These are phyloP conservation scores for Trichoderma harzianum DNA, from an alignment of 2,329 filamentous ascomycete species.

Conservation along the genomic window DNA sequence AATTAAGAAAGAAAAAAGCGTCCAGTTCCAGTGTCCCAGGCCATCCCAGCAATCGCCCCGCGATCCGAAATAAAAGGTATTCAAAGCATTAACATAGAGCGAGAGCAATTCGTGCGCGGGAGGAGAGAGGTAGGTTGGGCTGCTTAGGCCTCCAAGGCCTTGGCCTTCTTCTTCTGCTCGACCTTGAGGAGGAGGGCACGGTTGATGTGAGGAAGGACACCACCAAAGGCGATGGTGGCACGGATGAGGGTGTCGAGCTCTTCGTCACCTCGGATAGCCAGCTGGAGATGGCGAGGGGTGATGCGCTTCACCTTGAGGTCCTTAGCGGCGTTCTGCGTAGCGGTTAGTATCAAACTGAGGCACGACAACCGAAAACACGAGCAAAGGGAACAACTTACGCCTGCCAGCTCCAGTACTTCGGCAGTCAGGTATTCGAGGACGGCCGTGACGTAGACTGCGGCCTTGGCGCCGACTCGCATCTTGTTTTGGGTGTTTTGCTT, in stretches of 20 bases:
- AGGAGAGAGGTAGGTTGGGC: not conserved
- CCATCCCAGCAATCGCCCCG: conserved; percentile 13
- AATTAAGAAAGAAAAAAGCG: not conserved
- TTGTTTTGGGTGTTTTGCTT: conserved; percentile 99
- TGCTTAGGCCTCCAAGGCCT: conserved; percentile 44
- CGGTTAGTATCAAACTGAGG: conserved; percentile 22
- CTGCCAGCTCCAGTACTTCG: conserved; percentile 95
- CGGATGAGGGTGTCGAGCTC: conserved; percentile 96
- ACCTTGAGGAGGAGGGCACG: conserved; percentile 92
- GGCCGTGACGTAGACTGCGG: conserved; percentile 95
- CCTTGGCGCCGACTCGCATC: conserved; percentile 98
- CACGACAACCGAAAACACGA: not conserved
- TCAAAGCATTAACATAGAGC: conserved; percentile 14
- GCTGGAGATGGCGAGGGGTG: conserved; percentile 93
- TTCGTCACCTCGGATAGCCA: conserved; percentile 97
- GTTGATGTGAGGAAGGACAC: conserved; percentile 98
- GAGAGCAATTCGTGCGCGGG: conserved; percentile 7
- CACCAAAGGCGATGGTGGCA: conserved; percentile 96
- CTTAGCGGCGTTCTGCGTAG: conserved; percentile 81
- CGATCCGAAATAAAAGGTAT: conserved; percentile 15
- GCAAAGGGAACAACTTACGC: conserved; percentile 52
- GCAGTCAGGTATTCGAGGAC: conserved; percentile 97
- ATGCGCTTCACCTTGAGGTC: conserved; percentile 99
- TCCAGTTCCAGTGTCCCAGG: conserved; percentile 10
- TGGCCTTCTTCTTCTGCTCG: conserved; percentile 92